Base-by-base conservation (phyloP, 2,329 filamentous ascomycete species). In the Microdochium paspali region DNA sequence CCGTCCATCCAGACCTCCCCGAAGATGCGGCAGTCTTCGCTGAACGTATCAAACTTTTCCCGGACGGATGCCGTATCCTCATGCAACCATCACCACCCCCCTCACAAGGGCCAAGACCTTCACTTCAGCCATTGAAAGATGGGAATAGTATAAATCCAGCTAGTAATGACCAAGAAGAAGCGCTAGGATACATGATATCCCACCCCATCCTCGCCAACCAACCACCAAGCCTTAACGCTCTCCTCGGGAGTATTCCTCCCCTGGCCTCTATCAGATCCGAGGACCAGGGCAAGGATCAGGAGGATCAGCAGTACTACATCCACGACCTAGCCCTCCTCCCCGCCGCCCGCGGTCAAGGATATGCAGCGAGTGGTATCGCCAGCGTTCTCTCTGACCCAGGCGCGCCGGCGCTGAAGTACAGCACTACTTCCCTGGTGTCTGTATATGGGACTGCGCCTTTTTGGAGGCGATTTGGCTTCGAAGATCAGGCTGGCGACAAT, bases 251-350 rank as follows among this genome's bases (percentile, higher is more conserved):
- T 26, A 61, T 66, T 21, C 24, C 58, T 2, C 24, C 45, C 1
- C 54, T 61, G 6, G 63, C 61, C 26, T 7, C 26, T 7, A 13
- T 13, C 7, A 28, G 13, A 7, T 7, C 7, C 26, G 13, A 28
- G 7, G 13, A 28, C 13, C 7, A 7, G 13, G 26, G 13, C 7
- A 7, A 28, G 26, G 7, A 28, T 7, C 26, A 28, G 26, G 7
- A 28, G 26, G 7, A 28, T 18, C 56, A 65, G 46, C 60, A 65
- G 51, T 67, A 63, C 45, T 67, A 67, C 49, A 61, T 68, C 18
- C 65, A 67, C 50, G 65, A 67, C 47, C 44, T 68, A 5, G 64
- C 58, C 20, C 50, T 68, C 28, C 48, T 64, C 10, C 57, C 58
- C 1, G 43, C 31, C 15, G 49, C 56, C 3, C 60, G 63, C 10